A percentile compares a stretch with the other conserved stretches of the same genome.
These are phyloP conservation scores for Jaapia argillacea DNA, from an alignment of 768 basidiomycete species.

Conservation along the genomic window DNA sequence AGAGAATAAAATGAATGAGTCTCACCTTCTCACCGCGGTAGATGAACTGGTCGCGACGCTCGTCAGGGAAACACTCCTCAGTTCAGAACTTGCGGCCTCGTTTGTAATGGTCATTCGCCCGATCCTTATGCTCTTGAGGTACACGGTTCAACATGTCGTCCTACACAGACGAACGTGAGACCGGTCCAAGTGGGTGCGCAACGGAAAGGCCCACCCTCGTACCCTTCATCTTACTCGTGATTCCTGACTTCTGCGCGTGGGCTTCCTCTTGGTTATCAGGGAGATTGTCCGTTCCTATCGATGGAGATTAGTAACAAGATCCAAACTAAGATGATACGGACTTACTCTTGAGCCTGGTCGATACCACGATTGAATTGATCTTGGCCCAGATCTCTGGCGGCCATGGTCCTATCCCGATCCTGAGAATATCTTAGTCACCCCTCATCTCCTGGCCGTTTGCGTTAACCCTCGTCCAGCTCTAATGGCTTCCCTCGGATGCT, in stretches of 20 bases:
- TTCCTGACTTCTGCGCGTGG: conserved; percentile 25
- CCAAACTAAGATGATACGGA: too few relatives aligned
- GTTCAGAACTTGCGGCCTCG: conserved; percentile 56
- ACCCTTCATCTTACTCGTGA: conserved; percentile 20
- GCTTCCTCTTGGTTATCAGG: conserved; percentile 22
- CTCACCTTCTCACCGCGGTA: conserved; percentile 92
- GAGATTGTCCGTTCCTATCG: conserved; percentile 16
- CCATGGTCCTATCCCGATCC: neutral
- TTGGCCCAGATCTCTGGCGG: too few relatives aligned
- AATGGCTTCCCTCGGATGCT: conserved; percentile 41
- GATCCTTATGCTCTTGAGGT: conserved; percentile 60
- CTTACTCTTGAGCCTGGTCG: too few relatives aligned
- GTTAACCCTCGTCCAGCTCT: conserved; percentile 8
- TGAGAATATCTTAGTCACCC: conserved; percentile 11
- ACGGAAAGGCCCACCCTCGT: conserved; percentile 15
- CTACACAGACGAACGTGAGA: conserved; percentile 12
- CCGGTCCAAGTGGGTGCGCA: neutral
- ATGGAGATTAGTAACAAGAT: too few relatives aligned
- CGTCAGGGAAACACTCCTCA: conserved; percentile 85
- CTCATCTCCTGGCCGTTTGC: conserved; percentile 22
- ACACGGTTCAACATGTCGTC: conserved; percentile 42
- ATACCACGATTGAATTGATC: too few relatives aligned
- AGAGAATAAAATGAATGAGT: too few relatives aligned
- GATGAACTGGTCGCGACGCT: conserved; percentile 87
- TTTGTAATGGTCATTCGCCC: conserved; percentile 40